Conservation (phyloP, 192 early-diverging fungal species). For the Gonapodya sp. region DNA sequence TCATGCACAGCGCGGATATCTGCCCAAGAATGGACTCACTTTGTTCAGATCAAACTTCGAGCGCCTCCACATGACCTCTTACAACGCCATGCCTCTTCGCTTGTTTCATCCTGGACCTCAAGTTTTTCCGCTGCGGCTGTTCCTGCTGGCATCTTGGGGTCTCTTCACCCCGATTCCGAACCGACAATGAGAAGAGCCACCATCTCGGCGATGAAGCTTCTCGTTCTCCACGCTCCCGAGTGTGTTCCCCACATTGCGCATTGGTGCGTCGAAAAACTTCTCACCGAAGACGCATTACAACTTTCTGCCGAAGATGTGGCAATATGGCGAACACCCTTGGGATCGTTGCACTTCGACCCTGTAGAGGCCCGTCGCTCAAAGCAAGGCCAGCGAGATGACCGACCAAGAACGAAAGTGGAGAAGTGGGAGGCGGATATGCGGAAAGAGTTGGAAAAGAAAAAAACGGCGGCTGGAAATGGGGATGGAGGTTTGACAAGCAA, state of each 20-base stretch:
- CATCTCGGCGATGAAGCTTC: background rate
- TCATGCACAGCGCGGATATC: too few species aligned
- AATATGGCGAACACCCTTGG: background rate
- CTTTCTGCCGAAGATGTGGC: background rate
- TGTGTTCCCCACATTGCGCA: background rate
- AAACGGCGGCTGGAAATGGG: constrained; percentile 11
- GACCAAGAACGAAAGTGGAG: background rate
- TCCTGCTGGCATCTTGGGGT: too few species aligned
- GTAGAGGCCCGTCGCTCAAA: background rate
- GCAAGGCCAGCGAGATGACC: background rate
- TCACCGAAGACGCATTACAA: background rate
- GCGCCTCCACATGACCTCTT: too few species aligned
- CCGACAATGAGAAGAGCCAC: background rate
- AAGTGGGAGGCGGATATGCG: background rate
- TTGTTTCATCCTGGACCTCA: too few species aligned
- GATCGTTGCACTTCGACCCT: background rate
- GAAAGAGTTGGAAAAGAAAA: background rate
- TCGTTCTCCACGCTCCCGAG: background rate
- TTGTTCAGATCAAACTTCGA: too few species aligned
- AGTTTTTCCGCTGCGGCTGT: too few species aligned
- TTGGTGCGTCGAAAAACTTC: background rate
- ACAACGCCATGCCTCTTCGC: too few species aligned
- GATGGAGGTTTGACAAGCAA: too few species aligned
- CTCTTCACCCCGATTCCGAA: background rate
- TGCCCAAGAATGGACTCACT: too few species aligned